These are phyloP conservation scores for Lyophyllum atratum DNA, from an alignment of 768 basidiomycete genomes.

Conservation along the genomic window DNA sequence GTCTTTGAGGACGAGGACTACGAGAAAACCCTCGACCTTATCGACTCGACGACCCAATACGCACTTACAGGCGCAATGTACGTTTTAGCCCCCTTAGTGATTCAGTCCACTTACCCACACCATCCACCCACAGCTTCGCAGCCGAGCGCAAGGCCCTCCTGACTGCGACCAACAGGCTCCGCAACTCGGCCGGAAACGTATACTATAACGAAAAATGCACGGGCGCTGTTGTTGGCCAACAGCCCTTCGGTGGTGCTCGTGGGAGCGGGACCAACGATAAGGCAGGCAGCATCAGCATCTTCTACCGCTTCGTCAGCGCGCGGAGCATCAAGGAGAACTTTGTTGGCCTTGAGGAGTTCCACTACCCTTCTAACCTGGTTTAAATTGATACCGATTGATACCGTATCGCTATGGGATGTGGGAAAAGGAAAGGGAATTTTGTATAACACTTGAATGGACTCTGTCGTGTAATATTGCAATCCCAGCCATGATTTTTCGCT, in stretches of 20 bases:
- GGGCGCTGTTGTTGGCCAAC: constrained; percentile 95
- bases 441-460: background rate
- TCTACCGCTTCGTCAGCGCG: constrained; percentile 79
- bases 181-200: constrained; percentile 92
- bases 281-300: constrained; percentile 76
- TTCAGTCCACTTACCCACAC: constrained; percentile 1
- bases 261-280: constrained; percentile 98
- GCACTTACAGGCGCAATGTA: constrained; percentile 95
- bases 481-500: too few relatives aligned
- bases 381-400: background rate
- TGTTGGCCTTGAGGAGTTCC: constrained; percentile 74
- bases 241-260: constrained; percentile 95
- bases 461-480: too few relatives aligned
- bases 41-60: constrained; percentile 86
- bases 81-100: background rate
- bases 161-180: constrained; percentile 76
- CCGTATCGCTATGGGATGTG: background rate
- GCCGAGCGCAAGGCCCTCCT: constrained; percentile 79
- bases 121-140: constrained; percentile 62
- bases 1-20: constrained; percentile 88
- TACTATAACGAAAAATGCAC: constrained; percentile 99
- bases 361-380: constrained; percentile 86
- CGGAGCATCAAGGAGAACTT: constrained; percentile 99
- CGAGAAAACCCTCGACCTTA: constrained; percentile 83
- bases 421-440: background rate